phyloP scores from a whole-genome alignment of 2,329 filamentous ascomycete species.

The Didymella segeticola region DNA sequence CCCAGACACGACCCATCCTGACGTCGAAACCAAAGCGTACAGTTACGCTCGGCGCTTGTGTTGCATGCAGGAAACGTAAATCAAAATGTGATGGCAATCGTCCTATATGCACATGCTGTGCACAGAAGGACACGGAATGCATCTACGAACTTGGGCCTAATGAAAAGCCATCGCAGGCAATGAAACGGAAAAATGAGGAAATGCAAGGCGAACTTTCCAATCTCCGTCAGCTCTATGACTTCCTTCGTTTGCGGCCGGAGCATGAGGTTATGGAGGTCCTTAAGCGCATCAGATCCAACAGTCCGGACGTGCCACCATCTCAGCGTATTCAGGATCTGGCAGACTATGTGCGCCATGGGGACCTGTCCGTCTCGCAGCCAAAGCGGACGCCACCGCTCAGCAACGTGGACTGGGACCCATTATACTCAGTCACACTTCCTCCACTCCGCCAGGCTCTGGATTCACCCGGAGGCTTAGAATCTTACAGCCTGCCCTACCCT shows the following conservation, averaged over 20 bases:
- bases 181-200: constrained; percentile 47
- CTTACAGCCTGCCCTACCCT: constrained; percentile 24
- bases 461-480: constrained; percentile 20
- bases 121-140: constrained; percentile 42
- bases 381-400: neutral
- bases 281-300: constrained; percentile 32
- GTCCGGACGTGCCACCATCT: constrained; percentile 24
- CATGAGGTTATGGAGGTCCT: constrained; percentile 40
- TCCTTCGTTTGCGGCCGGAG: constrained; percentile 37
- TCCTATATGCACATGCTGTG: constrained; percentile 41
- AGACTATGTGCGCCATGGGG: constrained; percentile 33
- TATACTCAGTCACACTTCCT: constrained; percentile 31
- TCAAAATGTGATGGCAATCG: constrained; percentile 45
- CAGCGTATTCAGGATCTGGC: constrained; percentile 38
- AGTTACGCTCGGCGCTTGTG: constrained; percentile 45
- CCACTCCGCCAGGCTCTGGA: constrained; percentile 39
- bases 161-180: constrained; percentile 45
- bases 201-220: constrained; percentile 45
- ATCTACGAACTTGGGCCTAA: constrained; percentile 45
- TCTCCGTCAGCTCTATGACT: constrained; percentile 42
- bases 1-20: constrained; percentile 29
- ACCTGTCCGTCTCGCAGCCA: constrained; percentile 15
- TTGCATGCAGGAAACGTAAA: constrained; percentile 44
- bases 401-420: constrained; percentile 12
- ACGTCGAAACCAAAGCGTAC: constrained; percentile 44